phyloP scores from a whole-genome alignment of 73 alveolate species.

The Paramecium pentaurelia region DNA sequence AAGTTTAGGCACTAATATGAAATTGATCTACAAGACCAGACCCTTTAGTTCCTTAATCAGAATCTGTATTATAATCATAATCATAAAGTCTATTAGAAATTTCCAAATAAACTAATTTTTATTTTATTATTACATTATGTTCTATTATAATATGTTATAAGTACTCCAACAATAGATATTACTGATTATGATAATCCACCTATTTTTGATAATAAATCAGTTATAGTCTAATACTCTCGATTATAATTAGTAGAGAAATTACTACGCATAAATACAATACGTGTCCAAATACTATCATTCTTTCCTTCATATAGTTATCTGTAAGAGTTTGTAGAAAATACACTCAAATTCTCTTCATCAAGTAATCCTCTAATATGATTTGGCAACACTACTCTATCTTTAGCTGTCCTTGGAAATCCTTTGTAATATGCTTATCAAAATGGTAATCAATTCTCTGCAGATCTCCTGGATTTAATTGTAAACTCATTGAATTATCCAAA shows the following conservation, averaged over 20 bases:
- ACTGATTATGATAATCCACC: not conserved
- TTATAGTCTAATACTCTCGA: not conserved
- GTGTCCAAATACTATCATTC: not conserved
- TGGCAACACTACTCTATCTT: not conserved
- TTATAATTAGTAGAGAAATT: not conserved
- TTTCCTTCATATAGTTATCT: not conserved
- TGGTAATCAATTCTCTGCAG: not conserved
- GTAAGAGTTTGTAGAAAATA: not conserved
- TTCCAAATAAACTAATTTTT: not conserved
- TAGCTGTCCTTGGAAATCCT: not conserved
- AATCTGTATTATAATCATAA: not conserved
- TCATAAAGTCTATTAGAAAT: not conserved
- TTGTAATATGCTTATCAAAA: not conserved
- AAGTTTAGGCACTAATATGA: not conserved
- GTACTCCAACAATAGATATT: not conserved
- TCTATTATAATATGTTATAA: not conserved
- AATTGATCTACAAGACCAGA: not conserved
- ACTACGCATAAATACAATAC: not conserved
- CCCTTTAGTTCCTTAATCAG: not conserved
- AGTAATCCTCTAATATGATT: not conserved
- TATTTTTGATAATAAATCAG: constrained; percentile 1
- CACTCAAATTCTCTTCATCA: not conserved
- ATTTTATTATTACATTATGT: not conserved
- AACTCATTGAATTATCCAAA: not conserved
- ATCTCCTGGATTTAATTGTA: not conserved